Evolutionary conservation across 257 asterid genomes (phyloP).

Genomic region (Primulina tabacum): DNA sequence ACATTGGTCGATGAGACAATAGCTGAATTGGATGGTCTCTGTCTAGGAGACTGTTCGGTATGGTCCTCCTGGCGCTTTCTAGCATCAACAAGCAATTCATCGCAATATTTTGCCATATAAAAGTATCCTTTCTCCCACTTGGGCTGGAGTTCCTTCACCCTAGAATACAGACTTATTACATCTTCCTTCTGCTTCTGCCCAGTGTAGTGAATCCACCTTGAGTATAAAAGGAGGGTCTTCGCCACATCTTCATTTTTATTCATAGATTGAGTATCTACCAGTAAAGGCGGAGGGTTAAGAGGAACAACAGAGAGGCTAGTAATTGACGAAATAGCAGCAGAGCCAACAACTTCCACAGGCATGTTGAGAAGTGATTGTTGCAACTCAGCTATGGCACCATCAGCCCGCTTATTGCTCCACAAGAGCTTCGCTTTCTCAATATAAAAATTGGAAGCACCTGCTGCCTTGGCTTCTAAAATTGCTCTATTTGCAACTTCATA

Average conservation of each 20-base stretch:
- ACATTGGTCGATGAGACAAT: conserved; percentile 44
- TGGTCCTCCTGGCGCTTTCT: conserved; percentile 86
- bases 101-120: conserved; percentile 91
- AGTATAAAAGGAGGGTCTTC: conserved; percentile 84
- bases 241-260: conserved; percentile 69
- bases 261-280: conserved; percentile 50
- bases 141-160: conserved; percentile 93
- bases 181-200: conserved; percentile 98
- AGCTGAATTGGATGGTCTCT: conserved; percentile 42
- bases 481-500: conserved; percentile 96
- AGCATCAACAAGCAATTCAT: conserved; percentile 93
- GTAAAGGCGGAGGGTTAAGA: conserved; percentile 62
- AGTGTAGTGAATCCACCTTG: conserved; percentile 94
- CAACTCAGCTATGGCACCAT: conserved; percentile 97
- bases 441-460: conserved; percentile 81
- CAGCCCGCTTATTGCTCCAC: conserved; percentile 90
- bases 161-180: conserved; percentile 75
- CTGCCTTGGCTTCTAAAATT: conserved; percentile 84
- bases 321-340: conserved; percentile 82
- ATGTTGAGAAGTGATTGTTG: conserved; percentile 89
- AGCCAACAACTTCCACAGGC: conserved; percentile 82
- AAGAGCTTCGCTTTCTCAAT: conserved; percentile 97
- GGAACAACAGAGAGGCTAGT: conserved; percentile 84
- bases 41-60: conserved; percentile 50
- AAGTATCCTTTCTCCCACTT: conserved; percentile 97